Percentiles rank a stretch among this genome's conserved stretches.
Conservation (phyloP, 805 yeast genomes). For the Sugiyamaella lignohabitans region DNA sequence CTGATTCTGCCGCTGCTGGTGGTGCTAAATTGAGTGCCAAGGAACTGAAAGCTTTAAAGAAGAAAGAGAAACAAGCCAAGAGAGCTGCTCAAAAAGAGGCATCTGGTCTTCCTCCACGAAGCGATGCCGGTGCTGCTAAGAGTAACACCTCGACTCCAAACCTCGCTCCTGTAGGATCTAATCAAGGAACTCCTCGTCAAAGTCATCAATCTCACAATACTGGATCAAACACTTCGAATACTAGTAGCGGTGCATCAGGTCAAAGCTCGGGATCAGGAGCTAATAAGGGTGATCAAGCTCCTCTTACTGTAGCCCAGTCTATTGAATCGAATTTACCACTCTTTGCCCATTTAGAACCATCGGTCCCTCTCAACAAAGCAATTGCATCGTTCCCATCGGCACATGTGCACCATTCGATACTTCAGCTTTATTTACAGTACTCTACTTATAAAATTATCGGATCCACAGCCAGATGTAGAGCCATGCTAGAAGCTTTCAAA, state of each 20-base stretch:
- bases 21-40: constrained; percentile 41
- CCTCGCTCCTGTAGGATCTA: not conserved
- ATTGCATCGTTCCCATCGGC: constrained; percentile 29
- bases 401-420: constrained; percentile 78
- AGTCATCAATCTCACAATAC: not conserved
- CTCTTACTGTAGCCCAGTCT: not conserved
- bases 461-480: constrained; percentile 74
- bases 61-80: constrained; percentile 85
- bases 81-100: constrained; percentile 82
- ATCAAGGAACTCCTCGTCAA: not conserved
- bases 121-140: constrained; percentile 29
- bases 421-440: constrained; percentile 69
- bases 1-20: not conserved
- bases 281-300: not conserved
- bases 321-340: constrained; percentile 20
- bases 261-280: too few relatives aligned
- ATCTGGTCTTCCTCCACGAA: constrained; percentile 35
- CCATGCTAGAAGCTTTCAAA: constrained; percentile 81
- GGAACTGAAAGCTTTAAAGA: constrained; percentile 80
- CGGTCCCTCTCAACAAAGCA: constrained; percentile 6
- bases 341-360: constrained; percentile 35
- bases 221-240: not conserved
- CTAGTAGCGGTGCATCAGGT: too few relatives aligned
- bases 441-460: constrained; percentile 86
- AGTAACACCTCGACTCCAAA: constrained; percentile 1